Base-by-base conservation (phyloP, 768 basidiomycete species). In the Hysterangium stoloniferum region DNA sequence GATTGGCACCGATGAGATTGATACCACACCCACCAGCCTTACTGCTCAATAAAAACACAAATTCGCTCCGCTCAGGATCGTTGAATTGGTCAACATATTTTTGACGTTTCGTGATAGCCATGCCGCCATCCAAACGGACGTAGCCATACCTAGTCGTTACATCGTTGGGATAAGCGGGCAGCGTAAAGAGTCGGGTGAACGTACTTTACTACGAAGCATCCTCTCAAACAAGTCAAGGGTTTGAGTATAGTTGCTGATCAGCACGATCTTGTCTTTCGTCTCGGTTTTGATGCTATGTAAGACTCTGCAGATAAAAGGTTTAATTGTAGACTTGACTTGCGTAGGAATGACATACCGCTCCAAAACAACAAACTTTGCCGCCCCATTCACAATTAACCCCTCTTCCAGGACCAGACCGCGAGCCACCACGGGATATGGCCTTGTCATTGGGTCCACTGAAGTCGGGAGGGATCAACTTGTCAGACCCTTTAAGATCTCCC, bases 71-170 rank as follows among this genome's bases (percentile, higher is more conserved):
- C 47, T 81, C 77, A 1, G 94, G 93, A 60, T 93, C 78, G 62
- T 97, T 97, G 69, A 96, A 97, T 59, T 91, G 87, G 65, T 97
- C 93, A 24, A 97, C 94, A 19, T 94, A 79, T 64, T 97, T 96
- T 67, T 93, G 91, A 28, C 93, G 82, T 63, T 96, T 96, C 49
- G 76, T 79, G 56, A 93, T 89, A 22, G 76, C 78, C 93, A 96
- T 93, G 0, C 82, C 82, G n/a, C 93, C 93, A 61, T 97, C 93
- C n/a, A 97, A 71, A 17, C 93, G 80, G 64, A 95, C 90, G 63
- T 77, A 90, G 0, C 79, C 86, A 67, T 96, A 97, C 62, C 92
- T 94, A 52, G 8, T 7, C 36, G 38, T 15, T 19, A 29, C 13
- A 19, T 27, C 31, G 48, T 33, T 17, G 35, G 28, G 17, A 22